A percentile compares a stretch with the other conserved stretches of the same genome.
phyloP scores from a whole-genome alignment of 768 basidiomycete genomes.

The Lyophyllum semitale region DNA sequence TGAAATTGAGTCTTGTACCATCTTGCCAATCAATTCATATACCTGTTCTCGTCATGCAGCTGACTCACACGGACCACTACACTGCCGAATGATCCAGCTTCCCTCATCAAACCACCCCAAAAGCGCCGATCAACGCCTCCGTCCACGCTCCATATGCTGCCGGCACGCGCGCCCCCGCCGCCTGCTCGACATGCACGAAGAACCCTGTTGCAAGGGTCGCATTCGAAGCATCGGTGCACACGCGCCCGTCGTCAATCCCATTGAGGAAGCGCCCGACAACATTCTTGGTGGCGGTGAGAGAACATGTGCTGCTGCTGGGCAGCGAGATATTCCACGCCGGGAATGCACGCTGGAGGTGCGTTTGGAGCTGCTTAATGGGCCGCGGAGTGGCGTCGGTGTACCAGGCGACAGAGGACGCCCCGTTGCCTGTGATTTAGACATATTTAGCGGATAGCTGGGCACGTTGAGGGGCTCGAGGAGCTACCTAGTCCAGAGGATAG shows the following conservation, averaged over 20 bases:
- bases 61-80: no score
- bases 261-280: conserved; percentile 48
- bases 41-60: no score
- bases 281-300: conserved; percentile 45
- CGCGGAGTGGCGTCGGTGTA: conserved; percentile 34
- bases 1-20: no score
- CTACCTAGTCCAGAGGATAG: conserved; percentile 47
- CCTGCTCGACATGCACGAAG: conserved; percentile 48
- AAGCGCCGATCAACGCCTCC: conserved; percentile 32
- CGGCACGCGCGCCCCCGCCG: conserved; percentile 19
- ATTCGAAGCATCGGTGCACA: conserved; percentile 31
- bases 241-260: conserved; percentile 26
- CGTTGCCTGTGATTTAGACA: conserved; percentile 14
- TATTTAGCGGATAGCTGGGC: neutral
- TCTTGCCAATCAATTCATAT: no score
- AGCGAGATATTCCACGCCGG: conserved; percentile 39
- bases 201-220: conserved; percentile 29
- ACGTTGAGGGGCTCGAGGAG: conserved; percentile 1
- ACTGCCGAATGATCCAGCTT: no score
- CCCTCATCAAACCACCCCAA: conserved; percentile 13
- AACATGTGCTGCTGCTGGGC: conserved; percentile 41
- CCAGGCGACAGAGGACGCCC: conserved; percentile 32
- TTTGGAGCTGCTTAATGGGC: conserved; percentile 38
- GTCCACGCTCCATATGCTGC: conserved; percentile 35
- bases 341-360: conserved; percentile 29